phyloP scores from a whole-genome alignment of 371 early-diverging fungal genomes.

The Mucor racemosus region DNA sequence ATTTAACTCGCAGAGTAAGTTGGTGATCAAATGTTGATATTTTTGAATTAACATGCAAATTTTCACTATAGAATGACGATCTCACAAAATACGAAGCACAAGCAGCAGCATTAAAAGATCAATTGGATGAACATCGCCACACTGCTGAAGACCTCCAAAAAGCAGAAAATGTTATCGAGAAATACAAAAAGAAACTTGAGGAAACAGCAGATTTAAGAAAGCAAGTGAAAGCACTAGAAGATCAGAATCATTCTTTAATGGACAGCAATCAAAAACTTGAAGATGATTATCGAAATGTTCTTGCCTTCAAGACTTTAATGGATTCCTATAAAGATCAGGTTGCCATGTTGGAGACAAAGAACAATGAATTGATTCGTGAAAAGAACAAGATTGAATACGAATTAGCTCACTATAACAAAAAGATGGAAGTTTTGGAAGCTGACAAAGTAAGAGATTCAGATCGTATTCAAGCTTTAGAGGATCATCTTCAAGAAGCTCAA shows the following conservation, averaged over 20 bases:
- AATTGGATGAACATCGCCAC: constrained; percentile 89
- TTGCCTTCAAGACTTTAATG: constrained; percentile 79
- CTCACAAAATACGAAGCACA: constrained; percentile 66
- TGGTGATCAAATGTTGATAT: background rate
- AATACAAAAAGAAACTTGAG: constrained; percentile 93
- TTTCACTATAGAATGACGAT: constrained; percentile 54
- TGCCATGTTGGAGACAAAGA: constrained; percentile 72
- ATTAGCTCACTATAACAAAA: constrained; percentile 63
- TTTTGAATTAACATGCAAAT: background rate
- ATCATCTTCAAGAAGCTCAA: constrained; percentile 82
- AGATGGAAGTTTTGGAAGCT: constrained; percentile 67
- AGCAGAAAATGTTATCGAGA: constrained; percentile 91
- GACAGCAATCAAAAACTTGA: constrained; percentile 78
- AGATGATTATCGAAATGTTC: constrained; percentile 84
- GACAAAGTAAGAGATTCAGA: constrained; percentile 74
- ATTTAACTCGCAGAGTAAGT: constrained; percentile 65
- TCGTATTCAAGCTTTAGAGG: constrained; percentile 79
- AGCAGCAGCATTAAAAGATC: constrained; percentile 76
- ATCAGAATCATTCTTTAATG: constrained; percentile 71
- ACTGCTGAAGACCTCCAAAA: constrained; percentile 88
- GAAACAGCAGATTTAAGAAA: constrained; percentile 80
- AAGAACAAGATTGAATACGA: constrained; percentile 78
- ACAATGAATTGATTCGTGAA: constrained; percentile 67
- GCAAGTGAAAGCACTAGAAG: constrained; percentile 82
- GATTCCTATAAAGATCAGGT: constrained; percentile 90